Base-by-base conservation (phyloP, 1,284 basidiomycete species). In the Pseudomicrostroma phylloplanum region DNA sequence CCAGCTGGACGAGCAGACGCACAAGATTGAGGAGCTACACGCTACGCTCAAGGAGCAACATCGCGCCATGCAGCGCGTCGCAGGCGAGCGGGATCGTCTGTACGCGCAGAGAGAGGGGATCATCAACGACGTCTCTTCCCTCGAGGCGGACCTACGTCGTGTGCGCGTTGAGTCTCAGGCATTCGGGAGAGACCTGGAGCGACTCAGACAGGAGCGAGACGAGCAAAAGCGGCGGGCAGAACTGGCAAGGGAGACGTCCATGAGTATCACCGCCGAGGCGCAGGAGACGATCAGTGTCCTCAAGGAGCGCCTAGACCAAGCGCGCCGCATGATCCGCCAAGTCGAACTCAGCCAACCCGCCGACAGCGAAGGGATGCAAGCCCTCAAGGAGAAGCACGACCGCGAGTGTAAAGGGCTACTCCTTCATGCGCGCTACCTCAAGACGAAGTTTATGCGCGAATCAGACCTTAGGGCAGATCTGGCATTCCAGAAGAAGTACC, bases 371-470 rank as follows among this genome's bases (percentile, higher is more conserved):
- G 56, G 58, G 19, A 4, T 58, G 13, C 56, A 62, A 1, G 58
- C 61, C 6, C 57, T 66, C 19, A 60, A 60, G 46, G 61, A n/a
- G 2, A 85, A 86, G 74, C 90, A 93, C 78, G 89, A 87, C 63
- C 85, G 86, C 65, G 91, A 93, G 79, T 89, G 88, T 81, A 91
- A 92, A 76, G 91, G 91, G 13, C 82, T 93, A 21, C 84, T 93
- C 62, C 84, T 90, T 2, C 89, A 96, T 78, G 92, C 96, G 67
- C 85, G 85, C 56, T 96, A 96, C 80, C 84, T 97, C 67, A 94
- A 97, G 79, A 88, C 89, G 55, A 91, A 91, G 76, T 93, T 89
- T 80, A 88, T 86, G 1, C 84, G 94, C 40, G 94, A 98, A 81
- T 86, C 87, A 23, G 83, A 85, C 1, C 85, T 94, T 81, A 85